A percentile compares a stretch with the other conserved stretches of the same genome.
phyloP scores from a whole-genome alignment of 1,284 basidiomycete genomes.

The Inonotus hispidus region DNA sequence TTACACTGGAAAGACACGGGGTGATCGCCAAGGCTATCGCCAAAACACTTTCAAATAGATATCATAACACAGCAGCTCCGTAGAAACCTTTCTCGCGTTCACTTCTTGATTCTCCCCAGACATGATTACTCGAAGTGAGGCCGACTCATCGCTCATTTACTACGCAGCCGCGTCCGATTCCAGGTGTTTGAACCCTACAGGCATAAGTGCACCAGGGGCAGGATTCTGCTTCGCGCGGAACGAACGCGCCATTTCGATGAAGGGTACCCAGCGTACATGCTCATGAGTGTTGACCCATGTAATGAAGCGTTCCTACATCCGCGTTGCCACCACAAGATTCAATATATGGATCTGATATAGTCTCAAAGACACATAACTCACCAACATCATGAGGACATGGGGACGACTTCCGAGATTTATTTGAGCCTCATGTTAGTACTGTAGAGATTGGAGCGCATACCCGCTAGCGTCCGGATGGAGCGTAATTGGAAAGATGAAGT shows the following conservation, averaged over 20 bases:
- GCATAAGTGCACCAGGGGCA: constrained; percentile 37
- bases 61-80: no score
- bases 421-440: constrained; percentile 17
- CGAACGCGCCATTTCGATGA: constrained; percentile 60
- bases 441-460: constrained; percentile 30
- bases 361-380: constrained; percentile 25
- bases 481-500: constrained; percentile 73
- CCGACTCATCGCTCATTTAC: no score
- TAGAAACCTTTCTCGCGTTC: no score
- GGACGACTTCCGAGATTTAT: constrained; percentile 31
- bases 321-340: neutral
- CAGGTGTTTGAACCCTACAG: constrained; percentile 27
- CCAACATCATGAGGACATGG: constrained; percentile 70
- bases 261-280: constrained; percentile 70
- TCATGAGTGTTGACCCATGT: constrained; percentile 74
- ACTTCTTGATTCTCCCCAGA: no score
- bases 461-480: constrained; percentile 77
- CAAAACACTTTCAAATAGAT: no score
- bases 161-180: no score
- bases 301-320: constrained; percentile 61
- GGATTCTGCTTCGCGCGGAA: constrained; percentile 34
- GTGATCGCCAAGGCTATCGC: no score
- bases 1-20: no score
- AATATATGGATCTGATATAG: neutral
- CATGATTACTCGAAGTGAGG: no score